Evolutionary conservation across 345 rosid genomes (phyloP).

Genomic region (Salix udensis): DNA sequence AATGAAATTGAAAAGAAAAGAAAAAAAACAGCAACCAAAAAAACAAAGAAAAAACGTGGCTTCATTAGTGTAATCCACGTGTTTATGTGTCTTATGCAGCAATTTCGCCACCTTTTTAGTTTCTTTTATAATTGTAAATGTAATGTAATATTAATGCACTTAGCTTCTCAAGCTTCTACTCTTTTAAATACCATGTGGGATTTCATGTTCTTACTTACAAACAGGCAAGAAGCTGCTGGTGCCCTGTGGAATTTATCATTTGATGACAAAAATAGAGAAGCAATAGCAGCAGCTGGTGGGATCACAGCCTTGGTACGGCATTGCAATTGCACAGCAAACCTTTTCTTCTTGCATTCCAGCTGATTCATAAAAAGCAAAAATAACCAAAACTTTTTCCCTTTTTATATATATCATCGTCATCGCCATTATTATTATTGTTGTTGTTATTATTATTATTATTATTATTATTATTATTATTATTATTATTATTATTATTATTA

Average conservation of each 20-base stretch:
- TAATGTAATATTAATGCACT: neutral
- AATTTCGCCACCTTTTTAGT: no score
- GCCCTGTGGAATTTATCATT: constrained; percentile 42
- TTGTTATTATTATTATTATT: neutral
- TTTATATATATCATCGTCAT: no score
- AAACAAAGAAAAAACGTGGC: no score
- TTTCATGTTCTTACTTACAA: neutral
- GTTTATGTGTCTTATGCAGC: no score
- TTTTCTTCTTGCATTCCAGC: neutral
- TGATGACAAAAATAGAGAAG: constrained; percentile 44
- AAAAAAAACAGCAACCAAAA: no score
- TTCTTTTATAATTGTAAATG: no score
- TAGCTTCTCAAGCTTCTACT: neutral
- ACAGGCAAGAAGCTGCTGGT: constrained; percentile 43
- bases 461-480: neutral
- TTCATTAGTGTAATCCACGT: no score
- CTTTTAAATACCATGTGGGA: neutral
- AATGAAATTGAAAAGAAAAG: no score
- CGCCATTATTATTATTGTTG: no score
- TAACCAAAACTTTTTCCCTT: no score
- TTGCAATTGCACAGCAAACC: neutral
- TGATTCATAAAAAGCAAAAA: no score
- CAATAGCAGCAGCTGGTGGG: constrained; percentile 38
- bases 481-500: no score
- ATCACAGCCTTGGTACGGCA: constrained; percentile 33